phyloP scores from a whole-genome alignment of 768 basidiomycete genomes.

The Suillus spraguei region DNA sequence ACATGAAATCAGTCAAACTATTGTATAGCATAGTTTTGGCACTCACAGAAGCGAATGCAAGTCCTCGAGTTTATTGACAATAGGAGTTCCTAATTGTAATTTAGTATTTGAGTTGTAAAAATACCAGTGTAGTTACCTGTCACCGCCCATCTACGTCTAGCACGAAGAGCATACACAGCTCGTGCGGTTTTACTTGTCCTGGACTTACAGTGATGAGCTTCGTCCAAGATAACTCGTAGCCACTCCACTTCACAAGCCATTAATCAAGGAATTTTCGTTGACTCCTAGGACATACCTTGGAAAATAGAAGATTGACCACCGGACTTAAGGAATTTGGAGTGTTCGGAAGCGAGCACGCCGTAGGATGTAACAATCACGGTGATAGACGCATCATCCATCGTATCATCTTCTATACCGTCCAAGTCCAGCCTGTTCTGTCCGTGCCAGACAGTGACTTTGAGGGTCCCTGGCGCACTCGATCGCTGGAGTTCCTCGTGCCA shows the following conservation, averaged over 20 bases:
- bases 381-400: conserved; percentile 52
- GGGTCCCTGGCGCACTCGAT: conserved; percentile 70
- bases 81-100: conserved; percentile 75
- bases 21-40: neutral
- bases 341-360: conserved; percentile 89
- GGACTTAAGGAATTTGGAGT: conserved; percentile 67
- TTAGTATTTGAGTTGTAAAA: neutral
- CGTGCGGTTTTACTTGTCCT: conserved; percentile 85
- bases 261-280: conserved; percentile 5
- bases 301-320: conserved; percentile 59
- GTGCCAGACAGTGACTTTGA: conserved; percentile 81
- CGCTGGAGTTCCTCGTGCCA: conserved; percentile 93
- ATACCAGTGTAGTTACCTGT: conserved; percentile 53
- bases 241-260: conserved; percentile 59
- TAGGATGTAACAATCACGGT: conserved; percentile 92
- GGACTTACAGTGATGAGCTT: conserved; percentile 95
- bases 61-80: conserved; percentile 92
- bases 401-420: conserved; percentile 57
- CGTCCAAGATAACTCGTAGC: conserved; percentile 85
- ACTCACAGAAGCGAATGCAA: conserved; percentile 79
- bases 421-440: conserved; percentile 83
- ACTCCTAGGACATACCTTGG: conserved; percentile 52
- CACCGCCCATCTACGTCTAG: conserved; percentile 85
- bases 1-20: conserved; percentile 2
- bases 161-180: conserved; percentile 83